Conservation (phyloP, 495 filamentous ascomycete species). For the Schizothecium vesticola region DNA sequence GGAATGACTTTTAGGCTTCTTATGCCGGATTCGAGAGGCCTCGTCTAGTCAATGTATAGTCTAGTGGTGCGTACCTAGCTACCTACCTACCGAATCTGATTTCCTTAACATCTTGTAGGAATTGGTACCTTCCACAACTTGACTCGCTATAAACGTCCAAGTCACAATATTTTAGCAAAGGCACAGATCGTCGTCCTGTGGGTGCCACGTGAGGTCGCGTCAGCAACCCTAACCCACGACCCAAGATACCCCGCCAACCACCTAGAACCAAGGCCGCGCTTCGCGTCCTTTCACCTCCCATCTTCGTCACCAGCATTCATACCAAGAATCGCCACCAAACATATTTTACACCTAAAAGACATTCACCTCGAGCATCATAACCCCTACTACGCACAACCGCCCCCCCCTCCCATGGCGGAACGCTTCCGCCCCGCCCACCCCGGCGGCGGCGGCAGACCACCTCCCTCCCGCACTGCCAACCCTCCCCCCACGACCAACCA, state of each 20-base stretch:
- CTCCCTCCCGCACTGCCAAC: constrained; percentile 3
- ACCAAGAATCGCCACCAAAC: not conserved
- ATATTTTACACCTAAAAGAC: not conserved
- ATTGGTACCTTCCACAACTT: too few relatives aligned
- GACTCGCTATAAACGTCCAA: too few relatives aligned
- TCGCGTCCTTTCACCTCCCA: not conserved
- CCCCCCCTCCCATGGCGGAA: not conserved
- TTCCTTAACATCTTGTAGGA: too few relatives aligned
- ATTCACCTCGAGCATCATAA: not conserved
- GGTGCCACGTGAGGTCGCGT: not conserved
- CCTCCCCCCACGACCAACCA: not conserved
- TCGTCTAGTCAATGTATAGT: too few relatives aligned
- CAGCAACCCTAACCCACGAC: not conserved
- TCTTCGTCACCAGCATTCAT: not conserved
- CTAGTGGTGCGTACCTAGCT: too few relatives aligned
- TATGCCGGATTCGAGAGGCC: too few relatives aligned
- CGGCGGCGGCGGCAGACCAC: not conserved
- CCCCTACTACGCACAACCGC: not conserved
- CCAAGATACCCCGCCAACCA: not conserved
- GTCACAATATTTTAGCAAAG: too few relatives aligned
- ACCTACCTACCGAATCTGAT: too few relatives aligned
- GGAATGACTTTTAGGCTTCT: too few relatives aligned
- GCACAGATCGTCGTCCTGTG: not conserved
- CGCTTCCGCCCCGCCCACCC: not conserved
- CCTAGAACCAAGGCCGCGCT: not conserved